These are phyloP conservation scores for Sesbania bispinosa DNA, from an alignment of 306 rosid genomes.

Conservation along the genomic window DNA sequence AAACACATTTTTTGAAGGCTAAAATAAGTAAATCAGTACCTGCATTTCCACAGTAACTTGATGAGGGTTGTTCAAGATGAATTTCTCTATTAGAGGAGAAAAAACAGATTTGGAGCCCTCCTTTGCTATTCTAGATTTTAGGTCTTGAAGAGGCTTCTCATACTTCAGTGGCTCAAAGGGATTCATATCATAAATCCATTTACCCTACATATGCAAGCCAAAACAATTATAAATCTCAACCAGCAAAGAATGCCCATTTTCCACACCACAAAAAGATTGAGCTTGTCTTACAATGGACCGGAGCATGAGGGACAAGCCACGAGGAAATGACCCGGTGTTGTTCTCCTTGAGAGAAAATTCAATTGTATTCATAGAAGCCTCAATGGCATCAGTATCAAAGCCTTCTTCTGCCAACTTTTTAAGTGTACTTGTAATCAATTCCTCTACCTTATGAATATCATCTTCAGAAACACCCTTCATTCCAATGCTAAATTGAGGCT, in stretches of 20 bases:
- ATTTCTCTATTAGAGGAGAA: conserved; percentile 86
- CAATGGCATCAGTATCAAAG: conserved; percentile 82
- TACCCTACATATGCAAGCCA: conserved; percentile 57
- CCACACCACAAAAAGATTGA: conserved; percentile 16
- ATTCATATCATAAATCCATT: conserved; percentile 98
- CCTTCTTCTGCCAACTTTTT: conserved; percentile 80
- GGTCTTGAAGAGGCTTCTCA: conserved; percentile 82
- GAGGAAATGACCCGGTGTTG: conserved; percentile 94
- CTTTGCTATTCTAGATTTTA: conserved; percentile 76
- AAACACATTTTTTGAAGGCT: not conserved
- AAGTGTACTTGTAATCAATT: conserved; percentile 58
- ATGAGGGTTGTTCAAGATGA: conserved; percentile 81
- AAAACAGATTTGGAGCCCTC: conserved; percentile 91
- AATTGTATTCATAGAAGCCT: conserved; percentile 99
- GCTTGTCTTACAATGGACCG: conserved; percentile 77
- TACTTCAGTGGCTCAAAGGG: conserved; percentile 94
- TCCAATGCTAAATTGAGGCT: conserved; percentile 94
- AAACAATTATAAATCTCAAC: conserved; percentile 18
- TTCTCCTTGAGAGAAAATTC: conserved; percentile 97
- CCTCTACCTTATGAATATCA: conserved; percentile 84
- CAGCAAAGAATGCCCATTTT: not conserved
- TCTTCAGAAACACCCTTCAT: conserved; percentile 87
- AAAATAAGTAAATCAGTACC: conserved; percentile 43
- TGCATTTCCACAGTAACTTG: conserved; percentile 93
- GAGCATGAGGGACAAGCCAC: conserved; percentile 94